These are phyloP conservation scores for Boechera stricta DNA, from an alignment of 345 rosid species.

Conservation along the genomic window DNA sequence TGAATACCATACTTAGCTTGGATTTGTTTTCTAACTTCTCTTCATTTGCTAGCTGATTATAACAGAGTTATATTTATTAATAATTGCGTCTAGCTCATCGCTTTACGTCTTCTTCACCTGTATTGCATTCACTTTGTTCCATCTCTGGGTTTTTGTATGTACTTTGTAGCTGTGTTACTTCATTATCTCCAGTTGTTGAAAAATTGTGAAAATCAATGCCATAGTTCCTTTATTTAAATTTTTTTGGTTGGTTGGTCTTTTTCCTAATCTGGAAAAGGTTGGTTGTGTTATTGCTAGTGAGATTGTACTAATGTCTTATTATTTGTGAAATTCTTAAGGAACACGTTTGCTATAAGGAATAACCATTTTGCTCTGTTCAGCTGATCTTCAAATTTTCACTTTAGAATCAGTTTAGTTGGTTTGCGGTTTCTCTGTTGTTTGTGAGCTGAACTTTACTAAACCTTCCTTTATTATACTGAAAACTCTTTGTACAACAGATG, in stretches of 20 bases:
- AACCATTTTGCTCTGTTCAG: slow-evolving; percentile 23
- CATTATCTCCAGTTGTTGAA: slow-evolving; percentile 21
- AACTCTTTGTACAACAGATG: slow-evolving; percentile 31
- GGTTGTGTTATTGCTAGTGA: slow-evolving; percentile 29
- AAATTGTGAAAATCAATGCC: slow-evolving; percentile 26
- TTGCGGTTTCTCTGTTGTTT: background rate
- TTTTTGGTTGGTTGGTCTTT: background rate
- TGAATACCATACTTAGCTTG: slow-evolving; percentile 12
- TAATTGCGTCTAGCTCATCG: slow-evolving; percentile 7
- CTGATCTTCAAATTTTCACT: background rate
- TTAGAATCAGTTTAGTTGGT: slow-evolving; percentile 17
- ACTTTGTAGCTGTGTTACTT: slow-evolving; percentile 21
- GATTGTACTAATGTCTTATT: slow-evolving; percentile 27
- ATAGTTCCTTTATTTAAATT: background rate
- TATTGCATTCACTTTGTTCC: background rate
- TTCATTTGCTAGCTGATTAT: background rate
- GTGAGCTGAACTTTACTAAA: background rate
- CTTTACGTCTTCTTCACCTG: background rate
- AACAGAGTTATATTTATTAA: background rate
- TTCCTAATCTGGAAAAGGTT: background rate
- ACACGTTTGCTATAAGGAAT: slow-evolving; percentile 24
- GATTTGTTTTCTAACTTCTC: background rate
- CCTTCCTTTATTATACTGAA: slow-evolving; percentile 22
- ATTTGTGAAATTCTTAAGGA: slow-evolving; percentile 40
- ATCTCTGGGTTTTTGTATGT: slow-evolving; percentile 5